phyloP scores from a whole-genome alignment of 2,329 filamentous ascomycete species.

The Pseudofabraea citricarpa region DNA sequence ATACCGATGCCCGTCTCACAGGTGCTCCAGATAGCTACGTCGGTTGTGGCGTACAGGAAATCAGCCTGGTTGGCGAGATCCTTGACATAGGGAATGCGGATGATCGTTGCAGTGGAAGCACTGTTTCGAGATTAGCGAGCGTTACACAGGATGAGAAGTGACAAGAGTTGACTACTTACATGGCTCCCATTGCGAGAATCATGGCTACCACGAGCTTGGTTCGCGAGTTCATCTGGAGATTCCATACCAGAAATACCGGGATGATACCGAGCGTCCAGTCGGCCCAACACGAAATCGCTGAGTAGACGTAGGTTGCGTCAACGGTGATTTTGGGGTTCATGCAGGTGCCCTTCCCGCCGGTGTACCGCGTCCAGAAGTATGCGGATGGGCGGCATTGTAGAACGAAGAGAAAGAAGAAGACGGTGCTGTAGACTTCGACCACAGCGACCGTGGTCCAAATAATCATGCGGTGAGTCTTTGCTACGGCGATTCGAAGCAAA shows the following conservation, averaged over 20 bases:
- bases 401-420: constrained; percentile 33
- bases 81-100: constrained; percentile 36
- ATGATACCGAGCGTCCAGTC: constrained; percentile 37
- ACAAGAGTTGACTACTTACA: constrained; percentile 27
- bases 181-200: constrained; percentile 28
- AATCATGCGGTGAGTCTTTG: constrained; percentile 25
- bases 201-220: constrained; percentile 31
- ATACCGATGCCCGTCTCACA: constrained; percentile 36
- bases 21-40: constrained; percentile 38
- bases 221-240: constrained; percentile 33
- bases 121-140: constrained; percentile 23
- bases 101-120: constrained; percentile 35
- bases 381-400: constrained; percentile 33
- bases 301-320: constrained; percentile 33
- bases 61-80: constrained; percentile 30
- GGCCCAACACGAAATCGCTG: constrained; percentile 32
- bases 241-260: constrained; percentile 36
- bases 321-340: constrained; percentile 25
- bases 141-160: too few species aligned
- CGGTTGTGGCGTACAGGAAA: constrained; percentile 34
- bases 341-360: constrained; percentile 27
- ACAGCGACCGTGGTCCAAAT: constrained; percentile 29
- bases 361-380: constrained; percentile 35
- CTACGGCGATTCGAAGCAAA: constrained; percentile 32
- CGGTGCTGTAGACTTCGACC: constrained; percentile 28